Evolutionary conservation across 78 protist genomes (phyloP).

Genomic region (Cavenderia fasciculata): DNA sequence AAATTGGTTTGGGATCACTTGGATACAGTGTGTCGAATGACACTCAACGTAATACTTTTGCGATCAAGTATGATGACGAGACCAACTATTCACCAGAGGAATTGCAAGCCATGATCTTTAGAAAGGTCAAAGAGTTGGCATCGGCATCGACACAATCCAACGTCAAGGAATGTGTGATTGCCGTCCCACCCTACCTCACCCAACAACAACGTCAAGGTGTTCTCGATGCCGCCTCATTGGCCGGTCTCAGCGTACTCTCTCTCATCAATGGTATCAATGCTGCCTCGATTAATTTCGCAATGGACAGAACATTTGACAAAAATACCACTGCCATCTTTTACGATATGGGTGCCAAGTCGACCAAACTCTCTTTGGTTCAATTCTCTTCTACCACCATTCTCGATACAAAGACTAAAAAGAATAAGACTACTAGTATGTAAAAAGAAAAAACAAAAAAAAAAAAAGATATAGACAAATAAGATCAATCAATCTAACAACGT

Average conservation of each 20-base stretch:
- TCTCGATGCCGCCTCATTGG: conserved; percentile 82
- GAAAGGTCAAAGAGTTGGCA: conserved; percentile 33
- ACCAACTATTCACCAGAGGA: conserved; percentile 72
- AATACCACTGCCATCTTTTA: conserved; percentile 67
- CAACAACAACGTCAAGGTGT: conserved; percentile 85
- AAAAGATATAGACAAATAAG: no score
- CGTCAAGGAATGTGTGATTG: conserved; percentile 70
- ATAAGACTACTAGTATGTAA: conserved; percentile 24
- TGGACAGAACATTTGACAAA: conserved; percentile 48
- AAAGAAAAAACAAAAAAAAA: neutral
- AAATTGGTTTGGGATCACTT: conserved; percentile 35
- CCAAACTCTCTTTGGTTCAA: conserved; percentile 59
- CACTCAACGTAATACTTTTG: conserved; percentile 45
- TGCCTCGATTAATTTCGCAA: conserved; percentile 61
- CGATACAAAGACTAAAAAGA: conserved; percentile 26
- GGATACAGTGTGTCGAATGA: conserved; percentile 58
- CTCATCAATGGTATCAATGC: conserved; percentile 54
- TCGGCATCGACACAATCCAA: neutral
- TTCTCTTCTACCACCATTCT: neutral
- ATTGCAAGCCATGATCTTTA: conserved; percentile 51
- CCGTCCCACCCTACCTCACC: conserved; percentile 81
- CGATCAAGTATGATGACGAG: conserved; percentile 10
- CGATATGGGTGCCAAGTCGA: conserved; percentile 83
- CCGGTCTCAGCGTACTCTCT: conserved; percentile 72
- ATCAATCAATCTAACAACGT: no score